Percentiles rank a stretch among this genome's conserved stretches.
These are phyloP conservation scores for Parsonsia alboflavescens DNA, from an alignment of 257 asterid genomes.

Conservation along the genomic window DNA sequence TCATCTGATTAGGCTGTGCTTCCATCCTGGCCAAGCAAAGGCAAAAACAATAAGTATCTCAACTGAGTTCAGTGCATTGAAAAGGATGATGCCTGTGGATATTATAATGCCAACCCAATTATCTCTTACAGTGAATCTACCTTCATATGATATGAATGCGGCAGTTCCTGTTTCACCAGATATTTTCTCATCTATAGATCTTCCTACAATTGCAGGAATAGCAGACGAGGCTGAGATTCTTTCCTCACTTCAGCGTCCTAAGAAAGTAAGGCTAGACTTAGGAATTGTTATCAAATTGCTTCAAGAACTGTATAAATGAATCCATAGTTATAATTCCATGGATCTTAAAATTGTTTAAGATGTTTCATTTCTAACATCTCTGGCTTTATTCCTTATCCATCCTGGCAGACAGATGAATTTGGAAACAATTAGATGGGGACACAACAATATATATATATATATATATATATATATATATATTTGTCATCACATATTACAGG, in stretches of 20 bases:
- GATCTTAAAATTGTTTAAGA: background rate
- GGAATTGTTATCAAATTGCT: constrained; percentile 2
- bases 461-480: too few relatives aligned
- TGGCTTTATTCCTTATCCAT: background rate
- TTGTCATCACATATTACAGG: background rate
- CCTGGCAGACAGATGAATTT: background rate
- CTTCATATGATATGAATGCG: constrained; percentile 47
- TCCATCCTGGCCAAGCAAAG: constrained; percentile 90
- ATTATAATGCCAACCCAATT: constrained; percentile 90
- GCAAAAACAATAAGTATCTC: constrained; percentile 64
- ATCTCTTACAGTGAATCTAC: constrained; percentile 79
- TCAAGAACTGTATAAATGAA: background rate
- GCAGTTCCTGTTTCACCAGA: constrained; percentile 54
- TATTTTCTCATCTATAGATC: constrained; percentile 54
- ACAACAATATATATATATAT: too few relatives aligned
- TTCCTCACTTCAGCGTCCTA: constrained; percentile 94
- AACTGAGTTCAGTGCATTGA: constrained; percentile 91
- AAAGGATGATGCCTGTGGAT: constrained; percentile 96
- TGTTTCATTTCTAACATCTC: background rate
- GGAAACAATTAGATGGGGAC: background rate
- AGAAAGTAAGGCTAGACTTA: constrained; percentile 54
- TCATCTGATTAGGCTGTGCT: constrained; percentile 81
- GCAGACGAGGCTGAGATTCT: constrained; percentile 96
- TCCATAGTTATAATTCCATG: background rate
- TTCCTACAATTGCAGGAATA: constrained; percentile 88